Evolutionary conservation across 768 basidiomycete species (phyloP).

Genomic region (Leccinum broughii): DNA sequence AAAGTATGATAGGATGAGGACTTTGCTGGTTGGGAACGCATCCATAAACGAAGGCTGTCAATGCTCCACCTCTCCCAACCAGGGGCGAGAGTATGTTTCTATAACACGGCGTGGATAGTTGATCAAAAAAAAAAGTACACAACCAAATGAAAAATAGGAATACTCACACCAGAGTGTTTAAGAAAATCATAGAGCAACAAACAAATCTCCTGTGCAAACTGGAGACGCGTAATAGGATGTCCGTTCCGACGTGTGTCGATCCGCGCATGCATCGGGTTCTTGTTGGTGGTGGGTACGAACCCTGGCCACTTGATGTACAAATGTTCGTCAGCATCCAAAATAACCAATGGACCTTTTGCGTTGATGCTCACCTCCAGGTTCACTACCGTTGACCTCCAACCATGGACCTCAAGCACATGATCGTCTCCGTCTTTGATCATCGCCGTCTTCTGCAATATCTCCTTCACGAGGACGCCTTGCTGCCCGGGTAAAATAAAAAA

Average conservation of each 20-base stretch:
- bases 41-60: conserved; percentile 84
- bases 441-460: neutral
- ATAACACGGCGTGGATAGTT: neutral
- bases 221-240: neutral
- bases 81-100: neutral
- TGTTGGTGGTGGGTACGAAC: neutral
- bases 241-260: neutral
- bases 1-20: conserved; percentile 96
- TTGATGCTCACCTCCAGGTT: neutral
- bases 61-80: neutral
- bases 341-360: neutral
- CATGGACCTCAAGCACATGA: neutral
- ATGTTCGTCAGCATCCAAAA: neutral
- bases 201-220: neutral
- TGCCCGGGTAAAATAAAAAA: neutral
- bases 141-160: neutral
- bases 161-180: neutral
- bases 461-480: neutral
- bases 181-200: neutral
- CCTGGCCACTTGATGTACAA: conserved; percentile 4
- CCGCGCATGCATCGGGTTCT: neutral
- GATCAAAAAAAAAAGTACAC: neutral
- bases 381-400: conserved; percentile 3
- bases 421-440: neutral
- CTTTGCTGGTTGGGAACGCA: conserved; percentile 81